A percentile compares a stretch with the other conserved stretches of the same genome.
These are phyloP conservation scores for Plasmodium malariae DNA, from an alignment of 169 alveolate genomes.

Conservation along the genomic window DNA sequence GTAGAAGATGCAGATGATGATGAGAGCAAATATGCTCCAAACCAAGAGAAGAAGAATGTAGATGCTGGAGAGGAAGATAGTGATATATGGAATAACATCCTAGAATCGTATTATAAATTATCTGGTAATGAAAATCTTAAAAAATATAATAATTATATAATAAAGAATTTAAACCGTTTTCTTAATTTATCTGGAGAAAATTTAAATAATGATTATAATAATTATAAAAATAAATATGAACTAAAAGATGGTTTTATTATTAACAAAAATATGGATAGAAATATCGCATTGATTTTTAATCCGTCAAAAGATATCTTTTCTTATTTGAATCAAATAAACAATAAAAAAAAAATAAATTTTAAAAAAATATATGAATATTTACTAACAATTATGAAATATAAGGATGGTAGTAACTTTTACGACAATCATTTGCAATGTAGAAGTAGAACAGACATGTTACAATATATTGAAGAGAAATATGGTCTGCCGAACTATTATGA, in stretches of 20 bases:
- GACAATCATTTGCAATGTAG: slow-evolving; percentile 23
- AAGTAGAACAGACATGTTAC: background rate
- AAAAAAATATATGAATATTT: slow-evolving; percentile 34
- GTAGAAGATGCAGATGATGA: background rate
- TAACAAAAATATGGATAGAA: background rate
- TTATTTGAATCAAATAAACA: slow-evolving; percentile 29
- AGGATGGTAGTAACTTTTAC: slow-evolving; percentile 35
- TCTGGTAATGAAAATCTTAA: slow-evolving; percentile 7
- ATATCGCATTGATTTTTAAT: slow-evolving; percentile 36
- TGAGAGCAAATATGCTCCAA: no score
- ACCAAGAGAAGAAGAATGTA: background rate
- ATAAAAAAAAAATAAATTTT: slow-evolving; percentile 57
- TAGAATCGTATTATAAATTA: slow-evolving; percentile 18
- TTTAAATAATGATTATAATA: background rate
- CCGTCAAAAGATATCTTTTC: slow-evolving; percentile 44
- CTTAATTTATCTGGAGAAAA: slow-evolving; percentile 17
- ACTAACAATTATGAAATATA: slow-evolving; percentile 24
- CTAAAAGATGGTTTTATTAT: slow-evolving; percentile 47
- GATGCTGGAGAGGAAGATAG: background rate
- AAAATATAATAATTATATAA: slow-evolving; percentile 41
- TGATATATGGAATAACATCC: slow-evolving; percentile 15
- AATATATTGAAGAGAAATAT: no score
- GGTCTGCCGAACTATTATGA: no score
- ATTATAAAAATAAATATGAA: slow-evolving; percentile 58
- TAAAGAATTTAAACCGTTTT: slow-evolving; percentile 36